Percentiles rank a stretch among this genome's conserved stretches.
Evolutionary conservation across 805 yeast species (phyloP).

Genomic region (Wickerhamomyces canadensis): DNA sequence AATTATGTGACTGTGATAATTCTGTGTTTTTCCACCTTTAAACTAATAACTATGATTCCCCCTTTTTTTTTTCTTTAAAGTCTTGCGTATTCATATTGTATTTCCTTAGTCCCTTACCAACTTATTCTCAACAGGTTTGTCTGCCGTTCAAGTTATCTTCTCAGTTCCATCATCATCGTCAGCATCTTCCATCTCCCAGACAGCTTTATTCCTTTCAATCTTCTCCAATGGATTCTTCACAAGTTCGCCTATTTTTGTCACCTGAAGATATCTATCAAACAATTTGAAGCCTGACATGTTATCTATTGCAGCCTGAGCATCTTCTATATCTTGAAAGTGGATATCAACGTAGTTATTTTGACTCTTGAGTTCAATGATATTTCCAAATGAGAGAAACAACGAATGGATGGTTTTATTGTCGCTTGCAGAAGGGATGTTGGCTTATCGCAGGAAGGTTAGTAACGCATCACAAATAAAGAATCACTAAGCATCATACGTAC

Average conservation of each 20-base stretch:
- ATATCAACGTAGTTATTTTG: constrained; percentile 13
- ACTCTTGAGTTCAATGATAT: constrained; percentile 8
- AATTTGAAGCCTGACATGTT: constrained; percentile 21
- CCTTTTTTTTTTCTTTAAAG: background rate
- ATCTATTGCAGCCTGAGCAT: constrained; percentile 18
- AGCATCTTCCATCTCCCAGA: no score
- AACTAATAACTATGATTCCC: background rate
- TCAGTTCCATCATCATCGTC: no score
- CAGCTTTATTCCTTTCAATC: constrained; percentile 6
- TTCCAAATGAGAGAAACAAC: constrained; percentile 20
- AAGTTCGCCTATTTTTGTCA: constrained; percentile 11
- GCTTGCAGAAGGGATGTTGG: constrained; percentile 15
- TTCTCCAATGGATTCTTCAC: background rate
- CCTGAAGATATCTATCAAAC: constrained; percentile 15
- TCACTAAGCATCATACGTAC: background rate
- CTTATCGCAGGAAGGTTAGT: background rate
- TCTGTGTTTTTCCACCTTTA: no score
- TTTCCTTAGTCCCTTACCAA: no score
- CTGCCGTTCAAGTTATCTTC: no score
- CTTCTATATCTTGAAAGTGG: constrained; percentile 21
- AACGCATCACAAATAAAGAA: background rate
- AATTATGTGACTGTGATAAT: no score
- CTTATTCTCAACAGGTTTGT: no score
- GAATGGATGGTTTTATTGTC: constrained; percentile 9
- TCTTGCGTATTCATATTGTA: no score